Evolutionary conservation across 2,329 filamentous ascomycete species (phyloP), one percentile per base, ranked within the genome.

Genomic region (Pezicula neosporulosa): DNA sequence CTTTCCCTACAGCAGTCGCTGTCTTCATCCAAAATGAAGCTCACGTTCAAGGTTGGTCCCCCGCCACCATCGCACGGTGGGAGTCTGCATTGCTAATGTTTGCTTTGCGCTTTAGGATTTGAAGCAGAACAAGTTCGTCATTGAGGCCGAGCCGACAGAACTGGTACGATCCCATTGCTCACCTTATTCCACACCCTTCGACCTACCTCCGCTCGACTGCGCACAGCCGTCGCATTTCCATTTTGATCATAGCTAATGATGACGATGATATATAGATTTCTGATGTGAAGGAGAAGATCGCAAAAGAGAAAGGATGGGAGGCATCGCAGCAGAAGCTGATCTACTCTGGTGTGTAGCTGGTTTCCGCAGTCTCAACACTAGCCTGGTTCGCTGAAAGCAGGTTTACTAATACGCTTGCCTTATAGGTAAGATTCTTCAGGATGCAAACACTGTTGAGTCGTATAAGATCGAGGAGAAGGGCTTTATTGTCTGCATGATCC

Each of bases 401-500:
- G 30, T 21, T 46, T 54, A 54, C 62, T 72, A 52, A 72, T 33
- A 33, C 30, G 30, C 56, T 52, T 41, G 48, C 53, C 10, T 36
- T 45, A 51, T 63, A 97, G 92, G 94, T 76, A 99, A 99, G 78
- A 97, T 99, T 63, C 78, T 99, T 60, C 93, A 97, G 74, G 93
- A 99, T 87, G 90, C 91, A 56, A 94, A 97, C 68, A 96, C 92
- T 2, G 89, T 99, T 63, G 90, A 91, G 72, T 92, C 89, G 38
- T 97, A 97, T 78, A 96, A 90, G 74, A 97, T 99, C 58, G 93
- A 99, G 74, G 94, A 97, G 81, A 99, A 97, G 80, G 94, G 94
- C 36, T 99, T 97, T 70, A 91, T 99, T 65, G 94, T 99, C 55
- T 99, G 94, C 77, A 96, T 99, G 85, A 86, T 96, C 64, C 90